A percentile compares a stretch with the other conserved stretches of the same genome.
Evolutionary conservation across 208 protist genomes (phyloP).

Genomic region (Wallacemonas sp.): DNA sequence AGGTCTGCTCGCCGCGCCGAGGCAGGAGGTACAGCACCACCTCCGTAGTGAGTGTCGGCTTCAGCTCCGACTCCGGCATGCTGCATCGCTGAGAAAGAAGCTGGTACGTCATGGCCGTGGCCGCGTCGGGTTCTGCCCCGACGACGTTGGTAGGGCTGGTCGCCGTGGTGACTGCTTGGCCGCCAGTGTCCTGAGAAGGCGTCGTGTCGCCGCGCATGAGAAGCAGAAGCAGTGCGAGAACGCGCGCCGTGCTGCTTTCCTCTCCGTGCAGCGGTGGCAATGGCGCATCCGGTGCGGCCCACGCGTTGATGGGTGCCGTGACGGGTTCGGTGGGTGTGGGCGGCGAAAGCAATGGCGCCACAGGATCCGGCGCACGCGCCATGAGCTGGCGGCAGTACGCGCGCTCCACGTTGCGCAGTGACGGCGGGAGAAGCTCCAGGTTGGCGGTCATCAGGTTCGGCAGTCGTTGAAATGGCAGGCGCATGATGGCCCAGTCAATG

Average conservation of each 20-base stretch:
- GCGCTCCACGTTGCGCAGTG: slow-evolving; percentile 51
- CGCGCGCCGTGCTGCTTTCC: slow-evolving; percentile 5
- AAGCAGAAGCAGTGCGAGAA: not conserved
- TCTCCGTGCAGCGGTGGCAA: not conserved
- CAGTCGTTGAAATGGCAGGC: slow-evolving; percentile 38
- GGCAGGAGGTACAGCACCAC: not conserved
- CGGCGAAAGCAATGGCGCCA: too few species aligned
- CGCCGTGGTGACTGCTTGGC: not conserved
- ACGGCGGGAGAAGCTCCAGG: slow-evolving; percentile 48
- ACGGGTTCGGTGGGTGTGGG: too few species aligned
- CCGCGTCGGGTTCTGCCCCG: not conserved
- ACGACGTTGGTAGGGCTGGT: too few species aligned
- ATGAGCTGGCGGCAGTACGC: slow-evolving; percentile 35
- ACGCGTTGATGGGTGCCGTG: too few species aligned
- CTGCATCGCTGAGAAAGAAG: not conserved
- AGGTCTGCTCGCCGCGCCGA: not conserved
- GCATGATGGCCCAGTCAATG: slow-evolving; percentile 52
- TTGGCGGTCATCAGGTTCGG: slow-evolving; percentile 43
- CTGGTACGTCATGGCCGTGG: not conserved
- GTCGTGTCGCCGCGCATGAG: not conserved
- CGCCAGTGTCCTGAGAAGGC: not conserved
- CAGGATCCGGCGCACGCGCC: too few species aligned
- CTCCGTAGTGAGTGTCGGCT: not conserved
- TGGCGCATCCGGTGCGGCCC: too few species aligned
- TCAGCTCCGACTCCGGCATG: not conserved